Percentiles rank a stretch among this genome's conserved stretches.
Evolutionary conservation across 208 protist genomes (phyloP).

Genomic region (Leishmania guyanensis): DNA sequence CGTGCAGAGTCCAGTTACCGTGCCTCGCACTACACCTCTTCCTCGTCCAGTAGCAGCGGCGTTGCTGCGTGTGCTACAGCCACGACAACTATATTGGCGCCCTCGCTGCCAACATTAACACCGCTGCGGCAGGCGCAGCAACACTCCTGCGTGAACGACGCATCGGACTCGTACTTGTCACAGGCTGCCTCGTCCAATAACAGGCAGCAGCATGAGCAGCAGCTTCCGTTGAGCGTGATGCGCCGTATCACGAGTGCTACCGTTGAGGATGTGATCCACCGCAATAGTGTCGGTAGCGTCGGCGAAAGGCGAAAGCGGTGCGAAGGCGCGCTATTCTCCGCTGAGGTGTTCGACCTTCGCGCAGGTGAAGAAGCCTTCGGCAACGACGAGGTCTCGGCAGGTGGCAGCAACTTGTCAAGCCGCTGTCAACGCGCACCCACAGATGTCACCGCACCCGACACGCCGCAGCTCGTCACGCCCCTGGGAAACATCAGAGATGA

Average conservation of each 20-base stretch:
- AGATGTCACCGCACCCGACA: neutral
- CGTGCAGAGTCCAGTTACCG: neutral
- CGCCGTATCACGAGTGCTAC: neutral
- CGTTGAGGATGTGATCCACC: neutral
- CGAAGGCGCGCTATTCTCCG: neutral
- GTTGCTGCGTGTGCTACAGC: neutral
- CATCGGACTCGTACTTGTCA: slow-evolving; percentile 19
- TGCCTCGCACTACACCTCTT: neutral
- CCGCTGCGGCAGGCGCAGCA: neutral
- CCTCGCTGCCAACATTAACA: neutral
- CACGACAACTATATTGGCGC: neutral
- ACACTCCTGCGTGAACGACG: slow-evolving; percentile 15
- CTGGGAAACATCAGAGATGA: neutral
- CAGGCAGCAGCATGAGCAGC: neutral
- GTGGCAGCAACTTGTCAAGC: neutral
- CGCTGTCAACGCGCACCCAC: neutral
- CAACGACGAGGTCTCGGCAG: neutral
- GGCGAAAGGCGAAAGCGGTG: neutral
- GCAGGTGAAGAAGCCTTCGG: neutral
- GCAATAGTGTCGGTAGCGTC: neutral
- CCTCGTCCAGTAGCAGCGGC: neutral
- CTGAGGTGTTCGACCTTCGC: neutral
- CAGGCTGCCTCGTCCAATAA: slow-evolving; percentile 7
- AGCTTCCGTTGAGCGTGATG: neutral
- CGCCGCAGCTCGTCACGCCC: neutral